Base-by-base conservation (phyloP, 2,329 filamentous ascomycete species). In the Ophiostoma perfectum region DNA sequence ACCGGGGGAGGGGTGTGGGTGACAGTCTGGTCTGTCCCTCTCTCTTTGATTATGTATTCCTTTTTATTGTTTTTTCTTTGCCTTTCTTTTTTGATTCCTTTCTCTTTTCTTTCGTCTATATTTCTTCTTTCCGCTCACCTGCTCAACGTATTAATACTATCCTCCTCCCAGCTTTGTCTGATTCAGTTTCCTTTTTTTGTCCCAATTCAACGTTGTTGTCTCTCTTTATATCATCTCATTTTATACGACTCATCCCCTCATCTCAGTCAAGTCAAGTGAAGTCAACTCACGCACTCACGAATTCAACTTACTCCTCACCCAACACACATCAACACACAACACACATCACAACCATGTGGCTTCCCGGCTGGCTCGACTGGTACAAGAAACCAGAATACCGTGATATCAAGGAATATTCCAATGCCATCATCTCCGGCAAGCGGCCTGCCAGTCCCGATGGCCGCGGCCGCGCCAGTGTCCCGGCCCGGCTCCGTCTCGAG, bases 311-410 rank as follows among this genome's bases (percentile, higher is more conserved):
- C 4, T 27, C 16, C n/a, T n/a, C 47, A 52, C 9, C 16, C 47
- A 52, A 52, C 47, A 52, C 5, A 18, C 49, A 55, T 16, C 49
- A 7, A 52, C 52, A 58, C 18, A 63, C 36, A 9, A n/a, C 44
- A 36, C 58, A 14, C 27, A 64, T 36, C 36, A 3, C 47, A 66
- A 72, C 49, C 60, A 77, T 77, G 75, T 55, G 62, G 52, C 47
- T 75, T 42, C 76, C 75, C 0, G 70, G 72, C n/a, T 82, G 80
- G 79, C 71, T 81, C 70, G 69, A 73, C 63, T 82, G 81, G 81
- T 83, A 83, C 74, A 82, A 81, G 75, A 82, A 81, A 72, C 81
- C 81, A 2, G 80, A 82, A 69, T 82, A 81, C 72, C 76, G 80
- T 38, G 80, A 83, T 70, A 79, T 82, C 73, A 79, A 77, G 60